Base-by-base conservation (phyloP, 2,329 filamentous ascomycete species). In the Penicillium sp. region DNA sequence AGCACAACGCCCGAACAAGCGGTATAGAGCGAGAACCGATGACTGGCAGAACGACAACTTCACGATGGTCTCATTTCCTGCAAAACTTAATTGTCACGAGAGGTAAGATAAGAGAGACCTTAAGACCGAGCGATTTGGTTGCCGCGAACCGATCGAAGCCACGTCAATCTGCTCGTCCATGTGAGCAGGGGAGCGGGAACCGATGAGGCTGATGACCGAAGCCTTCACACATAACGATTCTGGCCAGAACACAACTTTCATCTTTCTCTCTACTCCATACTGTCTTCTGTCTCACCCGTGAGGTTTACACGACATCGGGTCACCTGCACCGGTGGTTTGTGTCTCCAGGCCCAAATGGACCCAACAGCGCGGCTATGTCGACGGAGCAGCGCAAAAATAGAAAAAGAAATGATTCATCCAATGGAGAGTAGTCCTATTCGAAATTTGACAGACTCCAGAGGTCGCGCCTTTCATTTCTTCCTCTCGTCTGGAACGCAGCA, bases 131-230 rank as follows among this genome's bases (percentile, higher is more conserved):
- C 9, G 29, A 21, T 37, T 27, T 29, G 23, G 7, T 37, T 26
- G 45, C 43, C 54, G 50, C 60, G 52, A 63, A 65, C 58, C 39
- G 52, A 61, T 55, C 16, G 48, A 51, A 48, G 63, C 62, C 62
- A 66, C 60, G 64, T 63, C 62, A 64, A 66, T 60, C 23, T 31
- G 43, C 13, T 11, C 53, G 50, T 50, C 56, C 64, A 61, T 63
- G 60, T 64, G 63, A 64, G 50, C 50, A 55, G 54, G 27, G 53
- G 48, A 44, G 55, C 52, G 42, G 50, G 21, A 21, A 53, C 23
- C 44, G 46, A 60, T 61, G 57, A 61, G 59, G 56, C 62, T 59
- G 59, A 62, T 61, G 57, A 57, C 54, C 48, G 29, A 35, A 21
- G 48, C 55, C 47, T 16, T 29, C 14, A 47, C 27, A n/a, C 51